Evolutionary conservation across 441 rosid species (phyloP), one percentile per base, ranked within the genome.

Genomic region (Croton setiger): DNA sequence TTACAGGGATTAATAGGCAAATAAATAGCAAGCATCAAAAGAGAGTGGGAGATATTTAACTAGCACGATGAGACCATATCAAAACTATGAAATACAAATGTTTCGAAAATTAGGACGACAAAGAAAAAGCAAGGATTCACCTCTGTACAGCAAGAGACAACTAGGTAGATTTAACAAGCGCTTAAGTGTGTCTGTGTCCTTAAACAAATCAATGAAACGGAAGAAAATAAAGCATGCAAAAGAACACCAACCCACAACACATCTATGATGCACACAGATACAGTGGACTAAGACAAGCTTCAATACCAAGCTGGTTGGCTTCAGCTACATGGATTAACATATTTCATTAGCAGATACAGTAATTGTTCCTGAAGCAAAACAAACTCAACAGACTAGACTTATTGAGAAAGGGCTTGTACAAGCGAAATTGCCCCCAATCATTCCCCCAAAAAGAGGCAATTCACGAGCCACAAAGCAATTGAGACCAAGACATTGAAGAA

Each of bases 111-210:
- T 58, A 35, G 5, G 20, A 59, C 12, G 1, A 4, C 12, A 44
- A 13, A 14, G 20, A 61, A 61, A 20, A 10, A 4, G 1, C 4
- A 63, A 11, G 37, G 52, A 44, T 45, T 23, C 53, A 63, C 9
- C 36, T 23, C 18, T 7, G 44, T 20, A 63, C 10, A 63, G 7
- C 39, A 44, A 15, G 10, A 44, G 35, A 12, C 10, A 64, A n/a
- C n/a, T n/a, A n/a, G n/a, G n/a, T n/a, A n/a, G 58, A 53, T 33
- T 11, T 35, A 35, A 51, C 43, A 65, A 35, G 66, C 67, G 37
- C 5, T 18, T 10, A 36, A 0, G 36, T 53, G 4, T 49, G 51
- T 53, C 69, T n/a, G 39, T 52, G 37, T 66, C 37, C 14, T 37
- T 53, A 14, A 52, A 13, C n/a, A 36, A 35, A 53, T 35, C 49